Conservation (phyloP, 306 rosid genomes). For the Acacia crassicarpa region DNA sequence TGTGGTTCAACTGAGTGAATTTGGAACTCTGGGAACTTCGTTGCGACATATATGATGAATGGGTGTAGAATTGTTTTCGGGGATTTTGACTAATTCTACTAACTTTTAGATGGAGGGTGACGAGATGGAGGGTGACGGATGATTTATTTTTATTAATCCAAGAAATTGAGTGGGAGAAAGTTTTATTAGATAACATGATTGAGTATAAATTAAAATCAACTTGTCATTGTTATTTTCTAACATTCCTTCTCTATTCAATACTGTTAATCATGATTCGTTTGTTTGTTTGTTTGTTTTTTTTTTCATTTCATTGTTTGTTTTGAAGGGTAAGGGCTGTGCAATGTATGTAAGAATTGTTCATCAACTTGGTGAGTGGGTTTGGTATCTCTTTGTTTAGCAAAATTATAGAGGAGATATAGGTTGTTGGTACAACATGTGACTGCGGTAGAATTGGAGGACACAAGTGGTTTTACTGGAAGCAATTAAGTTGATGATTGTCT, state of each 20-base stretch:
- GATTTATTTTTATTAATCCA: background rate
- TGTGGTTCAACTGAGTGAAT: constrained; percentile 4
- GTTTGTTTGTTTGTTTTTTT: background rate
- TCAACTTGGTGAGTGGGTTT: constrained; percentile 7
- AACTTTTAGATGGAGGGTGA: background rate
- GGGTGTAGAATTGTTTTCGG: constrained; percentile 6
- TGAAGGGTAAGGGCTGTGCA: background rate
- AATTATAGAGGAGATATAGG: background rate
- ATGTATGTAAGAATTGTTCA: background rate
- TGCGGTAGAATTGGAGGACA: background rate
- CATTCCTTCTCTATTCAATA: background rate
- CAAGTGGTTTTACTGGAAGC: background rate
- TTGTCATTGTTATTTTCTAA: background rate
- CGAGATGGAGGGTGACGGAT: background rate
- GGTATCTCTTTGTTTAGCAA: background rate
- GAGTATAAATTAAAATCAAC: constrained; percentile 11
- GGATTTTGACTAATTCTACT: background rate
- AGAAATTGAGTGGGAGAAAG: background rate
- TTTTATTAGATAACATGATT: background rate
- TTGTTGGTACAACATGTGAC: background rate
- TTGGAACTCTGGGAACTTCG: background rate
- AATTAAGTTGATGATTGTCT: constrained; percentile 19
- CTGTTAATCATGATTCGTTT: background rate
- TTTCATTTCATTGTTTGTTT: background rate
- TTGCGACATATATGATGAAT: background rate